phyloP scores from a whole-genome alignment of 352 stramenopile genomes.

The Pythium coloratum region DNA sequence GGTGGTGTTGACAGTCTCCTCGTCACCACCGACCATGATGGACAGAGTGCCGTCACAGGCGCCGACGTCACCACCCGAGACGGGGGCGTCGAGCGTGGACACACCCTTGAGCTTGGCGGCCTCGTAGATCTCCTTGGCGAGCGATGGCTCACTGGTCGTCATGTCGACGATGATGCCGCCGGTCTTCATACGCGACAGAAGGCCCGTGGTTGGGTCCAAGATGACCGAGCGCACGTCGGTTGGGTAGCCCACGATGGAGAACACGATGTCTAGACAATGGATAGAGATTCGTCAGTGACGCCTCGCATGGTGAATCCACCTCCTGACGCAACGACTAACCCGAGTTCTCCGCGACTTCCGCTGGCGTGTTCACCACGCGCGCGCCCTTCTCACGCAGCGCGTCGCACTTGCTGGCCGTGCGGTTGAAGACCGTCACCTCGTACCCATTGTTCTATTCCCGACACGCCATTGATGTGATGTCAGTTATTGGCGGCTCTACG shows the following conservation, averaged over 20 bases:
- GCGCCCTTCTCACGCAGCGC: conserved; percentile 74
- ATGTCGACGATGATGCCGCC: conserved; percentile 90
- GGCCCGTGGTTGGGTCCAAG: conserved; percentile 58
- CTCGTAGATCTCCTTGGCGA: conserved; percentile 89
- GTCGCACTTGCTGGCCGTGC: conserved; percentile 82
- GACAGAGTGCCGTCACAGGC: conserved; percentile 81
- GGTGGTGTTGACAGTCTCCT: conserved; percentile 74
- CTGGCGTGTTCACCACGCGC: conserved; percentile 67
- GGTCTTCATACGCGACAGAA: conserved; percentile 67
- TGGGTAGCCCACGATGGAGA: conserved; percentile 89
- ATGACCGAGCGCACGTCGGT: conserved; percentile 81
- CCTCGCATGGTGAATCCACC: neutral
- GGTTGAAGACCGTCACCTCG: conserved; percentile 85
- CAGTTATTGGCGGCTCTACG: neutral
- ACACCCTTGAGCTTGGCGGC: conserved; percentile 68
- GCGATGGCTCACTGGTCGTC: conserved; percentile 85
- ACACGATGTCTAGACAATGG: conserved; percentile 80
- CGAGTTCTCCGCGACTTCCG: conserved; percentile 76
- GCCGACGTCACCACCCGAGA: conserved; percentile 87
- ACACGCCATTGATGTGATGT: neutral
- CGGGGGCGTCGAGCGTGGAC: conserved; percentile 74
- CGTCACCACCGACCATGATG: conserved; percentile 92
- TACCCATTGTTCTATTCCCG: conserved; percentile 71
- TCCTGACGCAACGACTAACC: conserved; percentile 28
- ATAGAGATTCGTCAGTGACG: neutral